A percentile compares a stretch with the other conserved stretches of the same genome.
Evolutionary conservation across 2,329 filamentous ascomycete genomes (phyloP).

Genomic region (Sclerotinia nivalis): DNA sequence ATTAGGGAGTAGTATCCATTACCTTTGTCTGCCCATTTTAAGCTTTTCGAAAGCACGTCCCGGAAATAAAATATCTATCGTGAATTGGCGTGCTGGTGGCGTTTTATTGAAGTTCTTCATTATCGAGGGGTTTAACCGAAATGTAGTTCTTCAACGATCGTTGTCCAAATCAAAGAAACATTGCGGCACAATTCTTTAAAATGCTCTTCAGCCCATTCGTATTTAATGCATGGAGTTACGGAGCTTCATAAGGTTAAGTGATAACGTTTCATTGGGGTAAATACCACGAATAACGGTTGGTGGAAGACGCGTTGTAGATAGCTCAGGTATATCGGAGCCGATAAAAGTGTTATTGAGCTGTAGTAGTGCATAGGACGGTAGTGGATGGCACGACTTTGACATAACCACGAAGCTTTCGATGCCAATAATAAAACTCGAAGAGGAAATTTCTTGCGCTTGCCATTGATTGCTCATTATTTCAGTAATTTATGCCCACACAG

Average conservation of each 20-base stretch:
- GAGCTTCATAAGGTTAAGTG: no score
- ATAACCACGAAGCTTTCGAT: not conserved
- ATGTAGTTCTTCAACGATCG: not conserved
- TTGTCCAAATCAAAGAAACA: not conserved
- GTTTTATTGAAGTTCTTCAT: not conserved
- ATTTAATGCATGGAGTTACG: not conserved
- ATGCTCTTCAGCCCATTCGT: not conserved
- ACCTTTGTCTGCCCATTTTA: not conserved
- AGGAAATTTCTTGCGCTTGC: not conserved
- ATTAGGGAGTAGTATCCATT: not conserved
- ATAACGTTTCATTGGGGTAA: not conserved
- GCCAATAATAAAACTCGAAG: not conserved
- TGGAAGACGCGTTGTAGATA: not conserved
- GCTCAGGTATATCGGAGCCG: not conserved
- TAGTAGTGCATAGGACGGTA: not conserved
- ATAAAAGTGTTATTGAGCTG: not conserved
- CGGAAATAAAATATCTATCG: not conserved
- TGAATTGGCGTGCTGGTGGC: not conserved
- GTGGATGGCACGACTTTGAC: not conserved
- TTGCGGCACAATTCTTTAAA: not conserved
- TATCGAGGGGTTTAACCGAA: not conserved
- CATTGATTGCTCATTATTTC: not conserved
- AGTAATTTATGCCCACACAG: not conserved
- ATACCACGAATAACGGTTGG: no score
- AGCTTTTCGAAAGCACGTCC: no score